Conservation (phyloP, 176 grass and related monocot species). For the Avena atlantica region DNA sequence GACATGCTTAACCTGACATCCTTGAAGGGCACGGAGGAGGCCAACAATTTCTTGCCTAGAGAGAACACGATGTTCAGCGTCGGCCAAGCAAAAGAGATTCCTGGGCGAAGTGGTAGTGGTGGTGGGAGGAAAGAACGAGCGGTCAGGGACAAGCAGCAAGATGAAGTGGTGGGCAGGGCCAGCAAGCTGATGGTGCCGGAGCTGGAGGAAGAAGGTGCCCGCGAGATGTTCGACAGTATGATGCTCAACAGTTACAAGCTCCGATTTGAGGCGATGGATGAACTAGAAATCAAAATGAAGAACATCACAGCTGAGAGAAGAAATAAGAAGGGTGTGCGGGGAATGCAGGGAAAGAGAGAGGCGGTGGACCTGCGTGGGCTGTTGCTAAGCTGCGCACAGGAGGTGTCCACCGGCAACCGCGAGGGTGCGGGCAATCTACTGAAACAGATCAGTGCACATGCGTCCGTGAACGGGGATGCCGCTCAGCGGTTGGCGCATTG, state of each 20-base stretch:
- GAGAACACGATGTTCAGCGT: neutral
- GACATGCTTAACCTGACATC: slow-evolving; percentile 28
- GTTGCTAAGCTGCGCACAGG: slow-evolving; percentile 61
- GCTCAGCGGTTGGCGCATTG: slow-evolving; percentile 60
- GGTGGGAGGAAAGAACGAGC: slow-evolving; percentile 30
- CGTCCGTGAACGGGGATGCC: slow-evolving; percentile 42
- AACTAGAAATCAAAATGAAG: slow-evolving; percentile 11
- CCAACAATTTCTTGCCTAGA: slow-evolving; percentile 59
- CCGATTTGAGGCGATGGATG: slow-evolving; percentile 15
- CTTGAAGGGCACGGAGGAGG: slow-evolving; percentile 55
- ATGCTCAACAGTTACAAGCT: slow-evolving; percentile 1
- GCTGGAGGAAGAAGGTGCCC: slow-evolving; percentile 29
- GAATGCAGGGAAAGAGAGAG: slow-evolving; percentile 1
- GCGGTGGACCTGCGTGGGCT: slow-evolving; percentile 58
- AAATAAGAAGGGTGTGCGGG: slow-evolving; percentile 6
- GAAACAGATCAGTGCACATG: slow-evolving; percentile 46
- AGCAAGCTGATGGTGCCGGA: slow-evolving; percentile 42
- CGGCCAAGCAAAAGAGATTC: neutral
- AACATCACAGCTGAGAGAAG: neutral
- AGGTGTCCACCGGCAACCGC: slow-evolving; percentile 44
- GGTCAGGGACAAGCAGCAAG: slow-evolving; percentile 10
- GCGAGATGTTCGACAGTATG: slow-evolving; percentile 56
- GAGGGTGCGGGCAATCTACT: slow-evolving; percentile 38
- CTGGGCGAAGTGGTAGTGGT: neutral
- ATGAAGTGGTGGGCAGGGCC: slow-evolving; percentile 43